Conservation (phyloP, 768 basidiomycete genomes). For the Boletus reticuloceps region DNA sequence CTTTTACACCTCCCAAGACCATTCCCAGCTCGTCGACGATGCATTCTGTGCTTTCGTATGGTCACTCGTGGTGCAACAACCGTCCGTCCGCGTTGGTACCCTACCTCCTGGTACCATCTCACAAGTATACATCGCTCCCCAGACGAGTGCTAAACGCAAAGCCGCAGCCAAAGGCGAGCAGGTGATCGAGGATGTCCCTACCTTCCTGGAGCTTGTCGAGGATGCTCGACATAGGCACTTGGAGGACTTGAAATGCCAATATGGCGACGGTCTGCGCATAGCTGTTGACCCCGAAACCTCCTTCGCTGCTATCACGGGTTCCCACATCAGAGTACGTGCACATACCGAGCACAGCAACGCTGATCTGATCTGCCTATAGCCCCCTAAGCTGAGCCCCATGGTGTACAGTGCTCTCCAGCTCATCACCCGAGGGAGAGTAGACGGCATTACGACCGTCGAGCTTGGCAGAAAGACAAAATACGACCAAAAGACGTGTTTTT, state of each 20-base stretch:
- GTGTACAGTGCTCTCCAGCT: slow-evolving; percentile 83
- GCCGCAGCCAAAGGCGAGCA: slow-evolving; percentile 57
- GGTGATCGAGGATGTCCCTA: slow-evolving; percentile 38
- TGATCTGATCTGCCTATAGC: slow-evolving; percentile 40
- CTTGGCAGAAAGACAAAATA: slow-evolving; percentile 77
- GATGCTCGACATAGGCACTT: slow-evolving; percentile 56
- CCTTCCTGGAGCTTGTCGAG: slow-evolving; percentile 50
- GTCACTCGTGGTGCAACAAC: slow-evolving; percentile 73
- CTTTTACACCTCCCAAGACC: slow-evolving; percentile 51
- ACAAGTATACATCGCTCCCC: slow-evolving; percentile 79
- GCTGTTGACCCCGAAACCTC: slow-evolving; percentile 73
- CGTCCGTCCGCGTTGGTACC: slow-evolving; percentile 73
- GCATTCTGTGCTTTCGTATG: slow-evolving; percentile 78
- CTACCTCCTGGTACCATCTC: slow-evolving; percentile 56
- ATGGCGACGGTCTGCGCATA: slow-evolving; percentile 67
- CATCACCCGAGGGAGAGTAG: slow-evolving; percentile 76
- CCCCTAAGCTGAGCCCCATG: slow-evolving; percentile 77
- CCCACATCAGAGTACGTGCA: slow-evolving; percentile 70
- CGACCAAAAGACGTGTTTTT: slow-evolving; percentile 88
- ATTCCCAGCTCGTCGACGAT: slow-evolving; percentile 65
- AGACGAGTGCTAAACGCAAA: slow-evolving; percentile 64
- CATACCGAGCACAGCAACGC: neutral
- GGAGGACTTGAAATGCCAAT: slow-evolving; percentile 51
- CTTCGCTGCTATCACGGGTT: slow-evolving; percentile 80
- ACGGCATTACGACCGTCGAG: slow-evolving; percentile 75